phyloP scores from a whole-genome alignment of 768 basidiomycete genomes.

The Lactifluus echinatus region DNA sequence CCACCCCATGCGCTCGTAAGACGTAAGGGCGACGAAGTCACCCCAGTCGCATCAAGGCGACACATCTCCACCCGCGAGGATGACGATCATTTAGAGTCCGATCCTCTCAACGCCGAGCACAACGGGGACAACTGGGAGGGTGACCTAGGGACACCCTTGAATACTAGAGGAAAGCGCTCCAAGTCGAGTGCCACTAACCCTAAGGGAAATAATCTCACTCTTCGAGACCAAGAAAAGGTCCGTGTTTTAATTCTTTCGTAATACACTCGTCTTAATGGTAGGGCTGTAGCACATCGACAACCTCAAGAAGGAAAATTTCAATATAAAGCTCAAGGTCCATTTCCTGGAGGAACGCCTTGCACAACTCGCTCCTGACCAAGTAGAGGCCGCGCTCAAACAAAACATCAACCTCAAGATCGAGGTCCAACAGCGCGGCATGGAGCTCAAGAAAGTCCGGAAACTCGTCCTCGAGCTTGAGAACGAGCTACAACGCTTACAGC shows the following conservation, averaged over 20 bases:
- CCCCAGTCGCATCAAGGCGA: conserved; percentile 12
- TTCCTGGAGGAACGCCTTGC: conserved; percentile 91
- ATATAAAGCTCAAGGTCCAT: conserved; percentile 90
- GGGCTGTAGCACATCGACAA: conserved; percentile 79
- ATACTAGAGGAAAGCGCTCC: conserved; percentile 37
- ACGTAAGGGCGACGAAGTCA: conserved; percentile 14
- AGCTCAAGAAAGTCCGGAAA: conserved; percentile 89
- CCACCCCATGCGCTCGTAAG: conserved; percentile 17
- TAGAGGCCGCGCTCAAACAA: conserved; percentile 85
- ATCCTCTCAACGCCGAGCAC: conserved; percentile 15
- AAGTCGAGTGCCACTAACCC: conserved; percentile 32
- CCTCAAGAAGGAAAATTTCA: conserved; percentile 95
- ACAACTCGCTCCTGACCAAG: conserved; percentile 84
- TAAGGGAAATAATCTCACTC: conserved; percentile 50
- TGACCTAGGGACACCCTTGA: conserved; percentile 42
- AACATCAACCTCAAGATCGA: conserved; percentile 92
- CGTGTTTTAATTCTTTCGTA: conserved; percentile 17
- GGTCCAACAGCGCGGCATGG: conserved; percentile 80
- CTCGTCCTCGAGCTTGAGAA: conserved; percentile 76
- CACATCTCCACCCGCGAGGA: conserved; percentile 15
- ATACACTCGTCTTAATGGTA: no score
- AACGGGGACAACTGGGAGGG: conserved; percentile 36
- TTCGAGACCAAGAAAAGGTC: conserved; percentile 96
- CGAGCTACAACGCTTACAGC: conserved; percentile 65
- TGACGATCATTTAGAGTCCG: conserved; percentile 12